Conservation (phyloP, 495 filamentous ascomycete species). For the Hypoxylon trugodes region DNA sequence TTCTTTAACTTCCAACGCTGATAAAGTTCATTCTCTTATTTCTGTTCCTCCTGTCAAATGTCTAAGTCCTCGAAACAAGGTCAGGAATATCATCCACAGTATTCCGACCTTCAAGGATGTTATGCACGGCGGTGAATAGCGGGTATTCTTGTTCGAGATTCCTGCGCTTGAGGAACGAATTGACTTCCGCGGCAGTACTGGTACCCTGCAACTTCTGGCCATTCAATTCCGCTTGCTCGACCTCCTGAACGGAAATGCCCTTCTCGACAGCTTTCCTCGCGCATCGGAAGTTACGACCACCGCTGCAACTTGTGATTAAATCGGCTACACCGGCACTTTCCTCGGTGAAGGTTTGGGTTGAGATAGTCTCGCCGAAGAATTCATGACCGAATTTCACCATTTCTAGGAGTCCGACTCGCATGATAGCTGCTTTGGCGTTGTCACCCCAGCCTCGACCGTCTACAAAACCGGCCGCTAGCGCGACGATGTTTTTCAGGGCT, state of each 20-base stretch:
- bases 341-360: slow-evolving; percentile 88
- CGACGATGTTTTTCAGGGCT: slow-evolving; percentile 97
- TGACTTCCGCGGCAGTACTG: slow-evolving; percentile 88
- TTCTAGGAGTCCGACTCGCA: slow-evolving; percentile 93
- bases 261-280: slow-evolving; percentile 87
- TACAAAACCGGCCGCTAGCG: slow-evolving; percentile 93
- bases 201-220: slow-evolving; percentile 98
- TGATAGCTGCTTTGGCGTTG: slow-evolving; percentile 96
- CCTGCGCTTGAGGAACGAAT: slow-evolving; percentile 81
- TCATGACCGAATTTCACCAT: slow-evolving; percentile 93
- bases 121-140: slow-evolving; percentile 84
- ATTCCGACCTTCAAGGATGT: slow-evolving; percentile 66
- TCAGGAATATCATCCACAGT: slow-evolving; percentile 69
- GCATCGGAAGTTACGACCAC: slow-evolving; percentile 92
- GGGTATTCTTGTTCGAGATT: slow-evolving; percentile 86
- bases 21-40: background rate
- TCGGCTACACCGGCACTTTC: slow-evolving; percentile 97
- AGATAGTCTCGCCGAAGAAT: slow-evolving; percentile 85
- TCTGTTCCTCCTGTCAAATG: background rate
- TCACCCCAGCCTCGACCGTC: slow-evolving; percentile 97
- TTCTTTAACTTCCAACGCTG: background rate
- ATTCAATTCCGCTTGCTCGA: slow-evolving; percentile 90
- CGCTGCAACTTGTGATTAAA: slow-evolving; percentile 90
- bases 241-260: slow-evolving; percentile 79
- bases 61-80: slow-evolving; percentile 57